phyloP scores from a whole-genome alignment of 345 rosid species.

The Aethionema arabicum region DNA sequence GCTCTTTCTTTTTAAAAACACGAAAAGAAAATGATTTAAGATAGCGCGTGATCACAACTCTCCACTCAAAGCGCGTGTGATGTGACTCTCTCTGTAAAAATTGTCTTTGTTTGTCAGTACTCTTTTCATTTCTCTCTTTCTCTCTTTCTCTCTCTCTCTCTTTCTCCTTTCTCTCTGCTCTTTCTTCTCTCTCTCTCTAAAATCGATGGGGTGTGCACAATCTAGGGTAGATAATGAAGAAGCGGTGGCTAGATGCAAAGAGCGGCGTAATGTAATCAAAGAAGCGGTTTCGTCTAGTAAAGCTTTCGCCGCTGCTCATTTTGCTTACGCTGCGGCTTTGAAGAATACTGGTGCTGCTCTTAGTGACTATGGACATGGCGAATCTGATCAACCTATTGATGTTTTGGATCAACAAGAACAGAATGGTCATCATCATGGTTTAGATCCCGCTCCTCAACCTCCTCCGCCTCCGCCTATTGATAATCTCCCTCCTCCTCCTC shows the following conservation, averaged over 20 bases:
- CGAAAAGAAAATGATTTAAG: constrained; percentile 12
- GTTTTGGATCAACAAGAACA: constrained; percentile 37
- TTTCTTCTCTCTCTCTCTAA: not conserved
- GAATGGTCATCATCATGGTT: constrained; percentile 34
- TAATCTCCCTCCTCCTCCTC: constrained; percentile 70
- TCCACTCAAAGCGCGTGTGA: constrained; percentile 34
- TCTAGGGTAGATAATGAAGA: constrained; percentile 88
- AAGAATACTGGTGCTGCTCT: constrained; percentile 91
- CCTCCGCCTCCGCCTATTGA: constrained; percentile 70
- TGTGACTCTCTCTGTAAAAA: constrained; percentile 1
- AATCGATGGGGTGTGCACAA: constrained; percentile 88
- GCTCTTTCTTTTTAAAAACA: not conserved
- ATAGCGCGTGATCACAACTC: constrained; percentile 35
- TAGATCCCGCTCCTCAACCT: constrained; percentile 43
- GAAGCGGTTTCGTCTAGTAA: constrained; percentile 82
- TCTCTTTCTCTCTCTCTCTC: constrained; percentile 4
- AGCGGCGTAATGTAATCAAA: constrained; percentile 70
- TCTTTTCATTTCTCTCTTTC: not conserved
- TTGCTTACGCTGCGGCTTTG: constrained; percentile 65
- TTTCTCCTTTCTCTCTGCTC: not conserved
- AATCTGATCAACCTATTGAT: constrained; percentile 43
- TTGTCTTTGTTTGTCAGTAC: constrained; percentile 28
- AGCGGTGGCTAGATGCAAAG: constrained; percentile 79
- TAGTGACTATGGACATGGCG: constrained; percentile 87
- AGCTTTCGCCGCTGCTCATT: constrained; percentile 79